A percentile compares a stretch with the other conserved stretches of the same genome.
Evolutionary conservation across 306 rosid species (phyloP).

Genomic region (Senna siamea): DNA sequence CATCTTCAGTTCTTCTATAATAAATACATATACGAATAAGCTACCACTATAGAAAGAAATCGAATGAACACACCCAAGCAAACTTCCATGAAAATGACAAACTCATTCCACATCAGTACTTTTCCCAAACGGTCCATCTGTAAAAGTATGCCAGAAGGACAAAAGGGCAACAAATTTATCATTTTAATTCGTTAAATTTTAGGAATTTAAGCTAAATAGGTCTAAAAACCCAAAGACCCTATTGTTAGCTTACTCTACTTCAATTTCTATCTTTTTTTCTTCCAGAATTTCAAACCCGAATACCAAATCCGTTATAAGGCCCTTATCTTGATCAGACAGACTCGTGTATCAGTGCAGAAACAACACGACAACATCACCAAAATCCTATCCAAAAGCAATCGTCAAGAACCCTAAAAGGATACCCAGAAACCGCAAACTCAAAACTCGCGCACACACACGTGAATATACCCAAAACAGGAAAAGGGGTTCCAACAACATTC

Average conservation of each 20-base stretch:
- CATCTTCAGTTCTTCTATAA: not conserved
- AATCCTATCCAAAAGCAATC: not conserved
- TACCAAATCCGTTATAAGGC: not conserved
- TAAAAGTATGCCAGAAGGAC: too few relatives aligned
- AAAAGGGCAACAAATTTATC: too few relatives aligned
- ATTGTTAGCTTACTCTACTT: too few relatives aligned
- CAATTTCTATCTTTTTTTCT: too few relatives aligned
- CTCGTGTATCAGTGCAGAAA: not conserved
- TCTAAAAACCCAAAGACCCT: too few relatives aligned
- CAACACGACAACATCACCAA: not conserved
- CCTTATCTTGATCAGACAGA: not conserved
- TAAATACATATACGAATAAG: not conserved
- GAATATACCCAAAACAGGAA: not conserved
- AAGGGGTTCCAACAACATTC: not conserved
- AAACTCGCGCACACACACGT: not conserved
- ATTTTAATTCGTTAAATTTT: too few relatives aligned
- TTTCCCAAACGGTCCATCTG: too few relatives aligned
- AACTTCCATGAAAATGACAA: too few relatives aligned
- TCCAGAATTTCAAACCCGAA: not conserved
- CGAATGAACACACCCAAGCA: too few relatives aligned
- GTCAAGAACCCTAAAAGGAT: conserved; percentile 21
- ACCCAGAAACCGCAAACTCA: not conserved
- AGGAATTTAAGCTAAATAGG: too few relatives aligned
- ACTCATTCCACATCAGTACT: too few relatives aligned
- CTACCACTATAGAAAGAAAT: not conserved